phyloP scores from a whole-genome alignment of 305 asterid species.

The Fraxinus xanthoxyloides region DNA sequence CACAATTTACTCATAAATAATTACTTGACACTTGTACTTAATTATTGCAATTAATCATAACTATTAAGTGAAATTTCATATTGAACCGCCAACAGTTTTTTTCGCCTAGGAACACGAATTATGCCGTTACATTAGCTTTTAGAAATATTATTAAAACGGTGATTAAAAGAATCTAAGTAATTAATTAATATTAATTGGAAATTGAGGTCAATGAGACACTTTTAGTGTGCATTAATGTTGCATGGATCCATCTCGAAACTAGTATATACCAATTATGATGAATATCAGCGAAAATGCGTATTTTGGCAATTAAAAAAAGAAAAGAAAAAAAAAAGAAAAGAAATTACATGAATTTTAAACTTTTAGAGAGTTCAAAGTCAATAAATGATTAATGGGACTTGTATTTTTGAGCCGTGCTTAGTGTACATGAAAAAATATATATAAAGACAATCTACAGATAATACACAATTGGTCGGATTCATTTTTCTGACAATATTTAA shows the following conservation, averaged over 20 bases:
- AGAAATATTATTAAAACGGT: not conserved
- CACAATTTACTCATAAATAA: not conserved
- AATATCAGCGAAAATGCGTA: not conserved
- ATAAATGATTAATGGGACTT: not conserved
- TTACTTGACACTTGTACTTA: not conserved
- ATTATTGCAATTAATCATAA: not conserved
- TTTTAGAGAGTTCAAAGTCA: not conserved
- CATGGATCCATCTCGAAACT: not conserved
- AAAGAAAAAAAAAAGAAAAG: no score
- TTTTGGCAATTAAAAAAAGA: not conserved
- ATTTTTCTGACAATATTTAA: no score
- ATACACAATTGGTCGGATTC: no score
- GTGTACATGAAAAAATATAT: no score
- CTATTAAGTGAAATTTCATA: not conserved
- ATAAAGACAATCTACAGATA: no score
- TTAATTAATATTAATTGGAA: not conserved
- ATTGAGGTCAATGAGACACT: not conserved
- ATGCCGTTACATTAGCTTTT: not conserved
- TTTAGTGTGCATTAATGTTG: not conserved
- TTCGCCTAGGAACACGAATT: not conserved
- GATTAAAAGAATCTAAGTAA: not conserved
- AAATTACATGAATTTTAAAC: not conserved
- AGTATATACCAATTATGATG: not conserved
- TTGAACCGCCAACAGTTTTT: not conserved
- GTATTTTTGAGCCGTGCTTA: no score